phyloP scores from a whole-genome alignment of 768 basidiomycete species.

The Termitomyces sp. region DNA sequence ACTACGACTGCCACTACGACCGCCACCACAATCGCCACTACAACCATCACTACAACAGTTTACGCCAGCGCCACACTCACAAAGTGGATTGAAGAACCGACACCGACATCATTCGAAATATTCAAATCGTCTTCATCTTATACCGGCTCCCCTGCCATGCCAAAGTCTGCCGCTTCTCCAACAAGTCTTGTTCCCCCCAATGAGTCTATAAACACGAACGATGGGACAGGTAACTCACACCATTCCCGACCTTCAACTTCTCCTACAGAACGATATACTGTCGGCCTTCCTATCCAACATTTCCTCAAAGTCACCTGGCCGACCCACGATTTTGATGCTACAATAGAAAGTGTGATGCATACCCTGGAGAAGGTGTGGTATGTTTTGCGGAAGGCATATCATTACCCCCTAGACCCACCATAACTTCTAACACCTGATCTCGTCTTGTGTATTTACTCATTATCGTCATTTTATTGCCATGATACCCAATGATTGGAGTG shows the following conservation, averaged over 20 bases:
- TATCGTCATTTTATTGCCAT: not conserved
- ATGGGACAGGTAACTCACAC: not conserved
- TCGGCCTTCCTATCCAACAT: conserved; percentile 22
- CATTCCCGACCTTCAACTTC: conserved; percentile 3
- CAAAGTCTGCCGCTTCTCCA: conserved; percentile 1
- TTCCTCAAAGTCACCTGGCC: conserved; percentile 29
- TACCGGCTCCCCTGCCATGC: conserved; percentile 2
- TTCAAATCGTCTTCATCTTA: conserved; percentile 7
- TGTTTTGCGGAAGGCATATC: conserved; percentile 42
- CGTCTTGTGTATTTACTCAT: not conserved
- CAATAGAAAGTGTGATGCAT: conserved; percentile 30
- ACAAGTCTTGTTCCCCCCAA: conserved; percentile 2
- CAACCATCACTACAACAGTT: conserved; percentile 38
- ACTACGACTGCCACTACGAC: conserved; percentile 42
- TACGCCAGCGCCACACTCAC: conserved; percentile 16
- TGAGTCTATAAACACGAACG: not conserved
- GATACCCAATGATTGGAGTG: not conserved
- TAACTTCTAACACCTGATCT: not conserved
- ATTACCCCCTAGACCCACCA: conserved; percentile 54
- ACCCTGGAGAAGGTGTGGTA: conserved; percentile 40
- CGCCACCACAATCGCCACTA: conserved; percentile 29
- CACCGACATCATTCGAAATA: conserved; percentile 9
- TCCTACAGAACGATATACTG: conserved; percentile 18
- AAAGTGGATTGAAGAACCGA: conserved; percentile 19
- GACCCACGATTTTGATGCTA: conserved; percentile 20